Evolutionary conservation across 2,329 filamentous ascomycete genomes (phyloP), one percentile per base, ranked within the genome.

Genomic region (Arthrobotrys musiformis): DNA sequence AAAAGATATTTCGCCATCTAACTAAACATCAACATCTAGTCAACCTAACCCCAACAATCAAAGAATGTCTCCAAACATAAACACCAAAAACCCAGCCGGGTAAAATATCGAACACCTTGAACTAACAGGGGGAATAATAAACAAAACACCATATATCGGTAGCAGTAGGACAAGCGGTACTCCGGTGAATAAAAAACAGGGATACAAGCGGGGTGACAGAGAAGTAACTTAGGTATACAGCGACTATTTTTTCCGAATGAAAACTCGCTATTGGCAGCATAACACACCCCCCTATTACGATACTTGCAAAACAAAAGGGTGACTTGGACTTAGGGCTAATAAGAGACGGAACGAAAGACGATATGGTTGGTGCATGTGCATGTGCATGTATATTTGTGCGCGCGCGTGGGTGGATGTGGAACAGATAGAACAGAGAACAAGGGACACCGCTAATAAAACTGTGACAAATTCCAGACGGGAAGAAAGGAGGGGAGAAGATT

Each of bases 391-490:
- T n/a, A n/a, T n/a, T n/a, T 40, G 33, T 37, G 28, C 50, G 11
- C 11, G n/a, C 22, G 28, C 48, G 17, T 24, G 28, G 13, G 17
- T 22, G 28, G 7, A 19, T 52, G 35, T 28, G 22, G 28, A 46
- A 68, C 24, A 44, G n/a, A 7, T n/a, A n/a, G n/a, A 17, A 52
- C 6, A n/a, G 24, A 35, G 17, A 66, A 52, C 40, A 26, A 35
- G 15, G 22, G 33, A 64, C 46, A 15, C 35, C 67, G 67, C 67
- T 70, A 70, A 70, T 44, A 73, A 64, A 64, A 66, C 50, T 26
- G 30, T 66, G 69, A 56, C 60, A 73, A 64, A 73, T 73, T 66
- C 8, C 17, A 63, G 33, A 48, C n/a, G 8, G 7, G 17, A 46
- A 50, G 15, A 37, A 17, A 62, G 28, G 30, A 70, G 13, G 42